Evolutionary conservation across 805 yeast genomes (phyloP), one percentile per base, ranked within the genome.

Genomic region (Yarrowia sp.): DNA sequence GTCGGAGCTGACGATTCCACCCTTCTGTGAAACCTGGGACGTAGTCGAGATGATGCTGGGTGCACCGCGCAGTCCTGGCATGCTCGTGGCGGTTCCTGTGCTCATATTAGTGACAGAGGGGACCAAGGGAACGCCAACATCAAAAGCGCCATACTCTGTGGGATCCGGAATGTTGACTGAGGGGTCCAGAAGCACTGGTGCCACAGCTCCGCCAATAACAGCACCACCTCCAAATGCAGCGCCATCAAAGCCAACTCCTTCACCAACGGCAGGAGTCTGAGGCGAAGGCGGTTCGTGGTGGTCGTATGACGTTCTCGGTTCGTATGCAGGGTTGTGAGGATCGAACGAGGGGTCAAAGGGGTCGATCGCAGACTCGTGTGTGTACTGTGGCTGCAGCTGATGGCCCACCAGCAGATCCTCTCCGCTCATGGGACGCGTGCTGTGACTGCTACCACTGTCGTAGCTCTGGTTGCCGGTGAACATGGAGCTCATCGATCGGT

Each of bases 41-140:
- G 58, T 33, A 27, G 58, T 22, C 1, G 58, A 51, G 19, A 51
- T 51, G 36, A 51, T 51, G 8, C 58, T 51, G 7, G 58, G 58
- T 4, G 58, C 41, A 2, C 42, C 58, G 4, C 42, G 21, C 1
- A 51, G 13, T 6, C 58, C 58, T n/a, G 58, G 58, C 31, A 51
- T 65, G 25, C 75, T 74, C 10, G 72, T 65, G 4, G 72, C 72
- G 12, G 68, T 63, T n/a, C 63, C 65, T 3, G 62, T 64, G 16
- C 49, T 35, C 24, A 61, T 24, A n/a, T 62, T 55, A 21, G 63
- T 49, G 29, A 49, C 62, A 13, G 63, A 47, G 9, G 60, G 46
- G 3, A 63, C 56, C 42, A 60, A 16, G 1, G 63, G 32, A 19
- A 47, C 29, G 22, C 61, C 42, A 4, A 64, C 65, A 14, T 58